phyloP scores from a whole-genome alignment of 2,329 filamentous ascomycete genomes.

The Furcasterigmium furcatum region DNA sequence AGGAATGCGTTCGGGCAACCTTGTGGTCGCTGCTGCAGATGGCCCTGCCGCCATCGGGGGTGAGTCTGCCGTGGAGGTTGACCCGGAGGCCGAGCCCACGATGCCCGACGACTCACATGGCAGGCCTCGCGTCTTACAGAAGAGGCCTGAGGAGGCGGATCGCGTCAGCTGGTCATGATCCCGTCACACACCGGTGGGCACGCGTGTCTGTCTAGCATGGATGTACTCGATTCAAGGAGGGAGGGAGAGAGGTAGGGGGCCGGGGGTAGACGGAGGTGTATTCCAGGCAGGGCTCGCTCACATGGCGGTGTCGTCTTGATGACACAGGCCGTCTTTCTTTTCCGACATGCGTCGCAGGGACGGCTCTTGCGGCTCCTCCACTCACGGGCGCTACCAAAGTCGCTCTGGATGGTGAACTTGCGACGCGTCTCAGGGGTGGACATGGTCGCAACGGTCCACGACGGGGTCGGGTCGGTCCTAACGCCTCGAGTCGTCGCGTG shows the following conservation, averaged over 20 bases:
- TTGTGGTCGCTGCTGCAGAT: neutral
- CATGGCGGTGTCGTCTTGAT: slow-evolving; percentile 40
- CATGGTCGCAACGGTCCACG: neutral
- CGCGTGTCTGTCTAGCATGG: too few relatives aligned
- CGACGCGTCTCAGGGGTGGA: slow-evolving; percentile 16
- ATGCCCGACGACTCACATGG: slow-evolving; percentile 25
- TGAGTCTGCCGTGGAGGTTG: neutral
- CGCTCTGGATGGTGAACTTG: slow-evolving; percentile 37
- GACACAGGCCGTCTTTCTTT: slow-evolving; percentile 43
- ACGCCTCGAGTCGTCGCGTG: neutral
- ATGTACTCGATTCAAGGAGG: too few relatives aligned
- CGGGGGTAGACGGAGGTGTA: too few relatives aligned
- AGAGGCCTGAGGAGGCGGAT: slow-evolving; percentile 18
- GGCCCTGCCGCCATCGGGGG: neutral
- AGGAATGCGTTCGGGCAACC: neutral
- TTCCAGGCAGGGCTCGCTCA: slow-evolving; percentile 21
- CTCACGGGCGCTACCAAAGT: slow-evolving; percentile 34
- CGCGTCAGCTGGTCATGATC: too few relatives aligned
- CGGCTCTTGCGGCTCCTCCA: slow-evolving; percentile 41
- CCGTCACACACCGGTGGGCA: too few relatives aligned
- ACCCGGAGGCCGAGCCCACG: neutral
- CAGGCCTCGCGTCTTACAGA: slow-evolving; percentile 28
- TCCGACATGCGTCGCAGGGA: slow-evolving; percentile 41
- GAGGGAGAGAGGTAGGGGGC: too few relatives aligned
- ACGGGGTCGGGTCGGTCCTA: neutral